Evolutionary conservation across 2,329 filamentous ascomycete genomes (phyloP), one percentile per base, ranked within the genome.

Genomic region (Penicillium occitanis): DNA sequence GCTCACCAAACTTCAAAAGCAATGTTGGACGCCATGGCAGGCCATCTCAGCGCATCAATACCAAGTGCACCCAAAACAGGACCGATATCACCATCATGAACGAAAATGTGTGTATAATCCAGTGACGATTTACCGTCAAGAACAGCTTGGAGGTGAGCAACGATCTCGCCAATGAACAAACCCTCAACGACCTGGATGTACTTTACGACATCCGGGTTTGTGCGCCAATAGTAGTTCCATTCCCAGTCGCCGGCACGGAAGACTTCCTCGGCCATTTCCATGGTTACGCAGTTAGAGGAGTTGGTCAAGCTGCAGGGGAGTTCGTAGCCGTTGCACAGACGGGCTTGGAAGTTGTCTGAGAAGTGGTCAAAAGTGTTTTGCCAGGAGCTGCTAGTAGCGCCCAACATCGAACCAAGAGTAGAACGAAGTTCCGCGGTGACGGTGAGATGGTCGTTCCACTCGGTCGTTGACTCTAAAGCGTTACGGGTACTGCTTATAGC

Each of bases 191-290:
- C 66, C 63, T 76, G 75, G 42, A 79, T 79, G 50, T 79, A 79
- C 55, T 71, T 71, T n/a, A 69, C 71, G 3, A 71, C 76, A 48
- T 78, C 71, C 0, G 72, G 69, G 48, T 75, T 79, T 3, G 68
- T 68, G 7, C 77, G 74, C 76, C 76, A 79, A 69, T 75, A 78
- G 68, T 79, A 79, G 57, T 79, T 79, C 75, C 76, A 79, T 62
- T 78, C 76, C 78, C 78, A 79, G 58, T 79, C 78, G 5, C 78
- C 78, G 1, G 76, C 77, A 35, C 78, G 76, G 68, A 79, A 79
- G 8, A 77, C 76, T 61, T 78, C 73, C 1, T 78, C 64, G 0
- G 75, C 77, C 67, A 77, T 74, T 0, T 70, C 64, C 37, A 50
- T 67, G 0, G 71, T 78, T n/a, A 76, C 77, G 61, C 78, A 79